Evolutionary conservation across 345 rosid species (phyloP), one percentile per base, ranked within the genome.

Genomic region (Xanthoceras sorbifolium): DNA sequence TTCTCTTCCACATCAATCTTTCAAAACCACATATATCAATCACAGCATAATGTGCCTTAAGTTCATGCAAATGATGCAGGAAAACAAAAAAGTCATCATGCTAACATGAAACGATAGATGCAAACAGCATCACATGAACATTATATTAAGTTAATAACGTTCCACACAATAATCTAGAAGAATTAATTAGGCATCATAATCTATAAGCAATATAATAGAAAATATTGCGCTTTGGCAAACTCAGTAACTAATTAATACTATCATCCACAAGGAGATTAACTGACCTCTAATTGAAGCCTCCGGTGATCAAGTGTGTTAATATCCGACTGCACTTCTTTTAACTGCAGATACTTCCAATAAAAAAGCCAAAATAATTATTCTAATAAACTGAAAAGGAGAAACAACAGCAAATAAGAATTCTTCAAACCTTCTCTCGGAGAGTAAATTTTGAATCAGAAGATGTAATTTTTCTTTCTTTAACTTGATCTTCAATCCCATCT

Each of bases 341-440:
- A 80, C 99, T 93, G 94, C 78, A 80, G 29, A 72, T 71, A 65
- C 38, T 78, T 79, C 74, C 71, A 54, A 81, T 46, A 68, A 20
- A 3, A 36, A 64, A 54, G 10, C 1, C 42, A 71, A 34, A 36
- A 9, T 59, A 59, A 23, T 20, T 26, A 23, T 32, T n/a, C 10
- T 11, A 1, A 22, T 40, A 28, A 71, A 23, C 25, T 42, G 14
- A 50, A 59, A 64, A 18, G 29, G 17, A 46, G 10, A 40, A 31
- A 59, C 25, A 2, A 66, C 9, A 65, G 38, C 44, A 61, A 64
- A 23, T 9, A 62, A 64, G 69, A 75, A 46, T 36, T 84, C 63
- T 82, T 77, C 81, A 75, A 81, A 94, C 99, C 98, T 92, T 91
- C 72, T 88, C 92, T 81, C 78, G 83, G 78, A 82, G 84, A 79